Conservation (phyloP, 1,139 yeast genomes). For the Wickerhamomyces sp. region DNA sequence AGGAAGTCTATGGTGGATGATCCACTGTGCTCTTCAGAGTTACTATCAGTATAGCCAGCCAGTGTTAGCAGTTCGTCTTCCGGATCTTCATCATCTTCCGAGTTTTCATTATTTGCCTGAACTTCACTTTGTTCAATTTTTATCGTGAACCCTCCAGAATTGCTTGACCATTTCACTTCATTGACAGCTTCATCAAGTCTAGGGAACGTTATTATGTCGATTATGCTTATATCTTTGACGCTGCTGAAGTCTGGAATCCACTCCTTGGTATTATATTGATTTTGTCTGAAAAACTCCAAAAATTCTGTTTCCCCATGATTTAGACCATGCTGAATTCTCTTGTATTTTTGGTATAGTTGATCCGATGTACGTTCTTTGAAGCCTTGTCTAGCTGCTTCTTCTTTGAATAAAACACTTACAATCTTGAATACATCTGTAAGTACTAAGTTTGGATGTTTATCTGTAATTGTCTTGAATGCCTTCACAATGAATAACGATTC, state of each 20-base stretch:
- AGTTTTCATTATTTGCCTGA: not conserved
- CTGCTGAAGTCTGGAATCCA: conserved; percentile 22
- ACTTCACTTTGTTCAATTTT: not conserved
- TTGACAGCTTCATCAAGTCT: conserved; percentile 13
- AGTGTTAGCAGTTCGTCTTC: conserved; percentile 16
- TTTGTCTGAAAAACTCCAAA: conserved; percentile 14
- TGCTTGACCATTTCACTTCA: conserved; percentile 11
- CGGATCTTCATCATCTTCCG: conserved; percentile 3
- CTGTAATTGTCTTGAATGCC: conserved; percentile 16
- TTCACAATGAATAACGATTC: conserved; percentile 22
- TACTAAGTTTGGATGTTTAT: conserved; percentile 17
- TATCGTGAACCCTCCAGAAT: not conserved
- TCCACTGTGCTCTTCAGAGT: not conserved
- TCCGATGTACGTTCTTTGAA: conserved; percentile 22
- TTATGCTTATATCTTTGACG: conserved; percentile 4
- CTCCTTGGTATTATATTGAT: conserved; percentile 16
- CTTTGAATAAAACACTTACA: conserved; percentile 17
- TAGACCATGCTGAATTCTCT: conserved; percentile 21
- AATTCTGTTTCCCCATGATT: conserved; percentile 22
- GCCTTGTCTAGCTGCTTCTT: conserved; percentile 18
- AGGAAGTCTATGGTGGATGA: not conserved
- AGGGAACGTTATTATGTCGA: conserved; percentile 14
- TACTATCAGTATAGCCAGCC: conserved; percentile 14
- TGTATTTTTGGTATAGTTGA: conserved; percentile 23
- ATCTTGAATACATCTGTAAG: conserved; percentile 20